phyloP scores from a whole-genome alignment of 495 filamentous ascomycete genomes.

The Penicillium nucicola region DNA sequence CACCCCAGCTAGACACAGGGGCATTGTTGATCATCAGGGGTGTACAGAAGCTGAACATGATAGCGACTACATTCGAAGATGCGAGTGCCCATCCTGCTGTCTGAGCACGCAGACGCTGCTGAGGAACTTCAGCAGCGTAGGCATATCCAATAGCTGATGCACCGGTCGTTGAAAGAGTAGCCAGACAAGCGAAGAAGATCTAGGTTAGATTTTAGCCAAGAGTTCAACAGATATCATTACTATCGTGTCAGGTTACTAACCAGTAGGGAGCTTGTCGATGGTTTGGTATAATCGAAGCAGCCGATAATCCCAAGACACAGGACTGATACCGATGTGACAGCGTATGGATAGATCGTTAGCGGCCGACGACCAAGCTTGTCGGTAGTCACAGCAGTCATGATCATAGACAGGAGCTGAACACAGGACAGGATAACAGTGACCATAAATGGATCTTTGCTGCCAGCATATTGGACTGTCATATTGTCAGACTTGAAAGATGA shows the following conservation, averaged over 20 bases:
- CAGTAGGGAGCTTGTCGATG: slow-evolving; percentile 28
- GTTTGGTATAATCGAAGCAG: slow-evolving; percentile 37
- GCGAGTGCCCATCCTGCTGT: slow-evolving; percentile 39
- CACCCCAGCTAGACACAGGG: slow-evolving; percentile 29
- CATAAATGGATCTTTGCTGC: slow-evolving; percentile 37
- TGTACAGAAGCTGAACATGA: slow-evolving; percentile 45
- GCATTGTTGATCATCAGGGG: slow-evolving; percentile 42
- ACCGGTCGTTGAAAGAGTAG: slow-evolving; percentile 39
- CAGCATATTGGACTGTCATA: slow-evolving; percentile 34
- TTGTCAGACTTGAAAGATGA: neutral
- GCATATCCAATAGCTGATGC: slow-evolving; percentile 42
- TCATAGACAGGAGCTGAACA: slow-evolving; percentile 37
- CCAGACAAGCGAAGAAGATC: slow-evolving; percentile 35
- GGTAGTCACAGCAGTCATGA: slow-evolving; percentile 27
- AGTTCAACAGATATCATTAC: neutral
- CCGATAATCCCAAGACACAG: slow-evolving; percentile 38
- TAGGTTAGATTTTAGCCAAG: neutral
- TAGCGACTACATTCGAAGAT: slow-evolving; percentile 32
- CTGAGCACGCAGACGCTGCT: slow-evolving; percentile 37
- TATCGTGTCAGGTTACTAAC: slow-evolving; percentile 6
- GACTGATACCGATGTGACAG: slow-evolving; percentile 32
- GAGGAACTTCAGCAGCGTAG: slow-evolving; percentile 37
- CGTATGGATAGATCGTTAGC: slow-evolving; percentile 37
- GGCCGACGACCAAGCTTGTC: slow-evolving; percentile 38
- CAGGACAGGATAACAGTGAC: slow-evolving; percentile 42